Conservation (phyloP, 805 yeast species). For the Groenewaldozyma salmanticensis region DNA sequence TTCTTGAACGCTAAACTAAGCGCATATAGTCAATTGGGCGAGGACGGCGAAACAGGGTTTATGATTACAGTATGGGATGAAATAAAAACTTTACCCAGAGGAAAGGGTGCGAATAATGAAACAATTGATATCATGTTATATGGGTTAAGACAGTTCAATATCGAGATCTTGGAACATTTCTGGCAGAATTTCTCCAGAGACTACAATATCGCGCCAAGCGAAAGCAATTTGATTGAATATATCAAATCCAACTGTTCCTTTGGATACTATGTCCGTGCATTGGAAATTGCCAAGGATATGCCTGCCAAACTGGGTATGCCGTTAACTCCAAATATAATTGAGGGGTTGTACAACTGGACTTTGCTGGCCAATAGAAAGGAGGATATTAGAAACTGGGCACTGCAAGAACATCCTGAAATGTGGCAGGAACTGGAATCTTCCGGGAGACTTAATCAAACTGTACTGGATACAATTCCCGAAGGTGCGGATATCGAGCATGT, state of each 20-base stretch:
- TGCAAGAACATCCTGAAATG: conserved; percentile 22
- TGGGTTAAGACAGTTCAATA: conserved; percentile 2
- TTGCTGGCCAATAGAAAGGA: conserved; percentile 29
- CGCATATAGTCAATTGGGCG: conserved; percentile 44
- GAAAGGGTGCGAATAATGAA: conserved; percentile 48
- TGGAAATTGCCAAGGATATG: conserved; percentile 39
- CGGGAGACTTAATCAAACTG: conserved; percentile 22
- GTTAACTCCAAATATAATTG: conserved; percentile 20
- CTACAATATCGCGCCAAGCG: conserved; percentile 43
- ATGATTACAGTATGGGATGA: conserved; percentile 47
- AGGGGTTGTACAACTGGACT: conserved; percentile 36
- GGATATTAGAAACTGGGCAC: conserved; percentile 34
- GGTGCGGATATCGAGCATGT: not conserved
- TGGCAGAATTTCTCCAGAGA: conserved; percentile 48
- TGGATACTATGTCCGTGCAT: conserved; percentile 49
- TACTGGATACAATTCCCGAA: conserved; percentile 18
- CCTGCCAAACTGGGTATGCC: conserved; percentile 27
- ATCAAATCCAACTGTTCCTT: conserved; percentile 63
- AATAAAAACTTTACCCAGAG: conserved; percentile 45
- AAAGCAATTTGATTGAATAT: conserved; percentile 46
- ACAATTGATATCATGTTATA: conserved; percentile 42
- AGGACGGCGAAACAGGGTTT: conserved; percentile 30
- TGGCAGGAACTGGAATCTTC: conserved; percentile 32
- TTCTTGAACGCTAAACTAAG: conserved; percentile 54
- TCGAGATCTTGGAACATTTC: conserved; percentile 37